phyloP scores from a whole-genome alignment of 1,139 yeast genomes.

The Zygotorulaspora mrakii region DNA sequence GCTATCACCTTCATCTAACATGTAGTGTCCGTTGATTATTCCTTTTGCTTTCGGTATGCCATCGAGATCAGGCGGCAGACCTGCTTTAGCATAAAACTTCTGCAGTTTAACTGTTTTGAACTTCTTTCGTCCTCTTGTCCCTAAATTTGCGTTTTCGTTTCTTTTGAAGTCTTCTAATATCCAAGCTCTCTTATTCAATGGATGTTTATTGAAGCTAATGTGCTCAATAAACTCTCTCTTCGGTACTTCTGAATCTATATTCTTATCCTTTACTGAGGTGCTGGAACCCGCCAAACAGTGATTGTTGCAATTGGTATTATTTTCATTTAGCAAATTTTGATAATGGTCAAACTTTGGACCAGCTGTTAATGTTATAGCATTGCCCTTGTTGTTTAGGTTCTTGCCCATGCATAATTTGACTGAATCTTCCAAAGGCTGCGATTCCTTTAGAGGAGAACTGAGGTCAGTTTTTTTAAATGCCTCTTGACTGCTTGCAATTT shows the following conservation, averaged over 20 bases:
- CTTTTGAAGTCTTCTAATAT: constrained; percentile 36
- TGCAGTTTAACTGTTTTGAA: constrained; percentile 14
- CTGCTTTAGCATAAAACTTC: constrained; percentile 22
- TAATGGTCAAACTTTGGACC: not conserved
- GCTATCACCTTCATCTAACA: constrained; percentile 6
- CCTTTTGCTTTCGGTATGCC: constrained; percentile 1
- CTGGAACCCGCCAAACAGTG: not conserved
- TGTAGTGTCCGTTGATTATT: not conserved
- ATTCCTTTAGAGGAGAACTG: constrained; percentile 26
- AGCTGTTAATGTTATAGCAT: not conserved
- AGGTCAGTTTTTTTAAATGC: constrained; percentile 16
- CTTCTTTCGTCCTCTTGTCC: constrained; percentile 17
- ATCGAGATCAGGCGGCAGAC: constrained; percentile 18
- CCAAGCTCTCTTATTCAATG: constrained; percentile 35
- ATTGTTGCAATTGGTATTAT: not conserved
- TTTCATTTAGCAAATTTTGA: no score
- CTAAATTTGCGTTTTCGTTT: constrained; percentile 20
- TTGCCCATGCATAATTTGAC: constrained; percentile 5
- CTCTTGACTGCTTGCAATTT: no score
- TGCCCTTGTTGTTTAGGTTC: not conserved
- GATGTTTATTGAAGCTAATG: constrained; percentile 34
- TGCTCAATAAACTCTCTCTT: constrained; percentile 1
- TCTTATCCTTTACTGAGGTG: constrained; percentile 1
- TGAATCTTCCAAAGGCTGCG: constrained; percentile 14
- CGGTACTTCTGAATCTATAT: constrained; percentile 3